Percentiles rank a stretch among this genome's conserved stretches.
These are phyloP conservation scores for Pseudonitzschia pungens DNA, from an alignment of 108 stramenopile species.

Conservation along the genomic window DNA sequence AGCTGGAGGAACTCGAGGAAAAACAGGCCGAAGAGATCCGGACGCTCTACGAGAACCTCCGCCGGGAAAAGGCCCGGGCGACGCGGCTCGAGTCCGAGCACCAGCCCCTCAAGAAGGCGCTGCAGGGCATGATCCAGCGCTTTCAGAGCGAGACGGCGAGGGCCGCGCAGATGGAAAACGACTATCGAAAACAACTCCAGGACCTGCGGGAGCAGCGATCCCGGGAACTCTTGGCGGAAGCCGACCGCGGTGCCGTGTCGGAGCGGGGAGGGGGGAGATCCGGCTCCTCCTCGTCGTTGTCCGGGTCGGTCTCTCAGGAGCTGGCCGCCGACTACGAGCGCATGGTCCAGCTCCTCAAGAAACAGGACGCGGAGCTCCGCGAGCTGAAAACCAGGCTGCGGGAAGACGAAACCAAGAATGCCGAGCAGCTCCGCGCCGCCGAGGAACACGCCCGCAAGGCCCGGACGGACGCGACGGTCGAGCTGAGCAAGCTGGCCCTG, in stretches of 20 bases:
- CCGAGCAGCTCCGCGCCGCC: conserved; percentile 12
- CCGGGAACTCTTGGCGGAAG: conserved; percentile 15
- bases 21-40: conserved; percentile 47
- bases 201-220: conserved; percentile 22
- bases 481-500: conserved; percentile 40
- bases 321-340: conserved; percentile 29
- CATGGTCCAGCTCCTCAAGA: conserved; percentile 27
- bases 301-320: conserved; percentile 12
- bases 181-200: conserved; percentile 26
- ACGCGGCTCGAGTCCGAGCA: conserved; percentile 43
- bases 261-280: no score
- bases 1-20: conserved; percentile 75
- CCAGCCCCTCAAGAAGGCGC: conserved; percentile 38
- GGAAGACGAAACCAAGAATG: conserved; percentile 21
- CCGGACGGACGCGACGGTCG: conserved; percentile 33
- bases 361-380: conserved; percentile 28
- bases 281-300: not conserved
- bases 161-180: conserved; percentile 14
- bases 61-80: conserved; percentile 40
- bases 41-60: conserved; percentile 44
- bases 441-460: conserved; percentile 8
- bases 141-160: conserved; percentile 31
- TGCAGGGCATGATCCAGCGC: conserved; percentile 16
- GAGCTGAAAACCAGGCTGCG: conserved; percentile 12
- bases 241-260: not conserved